Percentiles rank a stretch among this genome's conserved stretches.
Conservation (phyloP, 768 basidiomycete genomes). For the Mycena rebaudengoi region DNA sequence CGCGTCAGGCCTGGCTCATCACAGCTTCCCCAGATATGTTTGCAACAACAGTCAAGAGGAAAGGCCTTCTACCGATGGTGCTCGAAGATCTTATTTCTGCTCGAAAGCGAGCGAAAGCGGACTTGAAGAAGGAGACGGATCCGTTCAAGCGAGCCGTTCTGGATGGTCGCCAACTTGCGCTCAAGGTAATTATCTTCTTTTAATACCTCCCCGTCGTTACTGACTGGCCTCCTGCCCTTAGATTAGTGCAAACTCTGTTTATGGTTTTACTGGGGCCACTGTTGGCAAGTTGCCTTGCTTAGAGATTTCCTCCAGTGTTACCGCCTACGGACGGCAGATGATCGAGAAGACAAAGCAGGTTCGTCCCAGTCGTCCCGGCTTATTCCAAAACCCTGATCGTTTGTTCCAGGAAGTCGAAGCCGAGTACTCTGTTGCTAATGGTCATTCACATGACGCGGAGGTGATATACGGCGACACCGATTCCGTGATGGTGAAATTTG, state of each 20-base stretch:
- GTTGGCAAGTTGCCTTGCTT: conserved; percentile 97
- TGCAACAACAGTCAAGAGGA: conserved; percentile 72
- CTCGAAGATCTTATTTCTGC: conserved; percentile 94
- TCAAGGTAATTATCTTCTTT: conserved; percentile 69
- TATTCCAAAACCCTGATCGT: no score
- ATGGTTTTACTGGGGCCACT: conserved; percentile 98
- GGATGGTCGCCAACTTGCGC: conserved; percentile 95
- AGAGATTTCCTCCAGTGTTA: conserved; percentile 93
- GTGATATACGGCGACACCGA: conserved; percentile 99
- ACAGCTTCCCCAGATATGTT: conserved; percentile 74
- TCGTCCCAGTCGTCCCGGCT: conserved; percentile 22
- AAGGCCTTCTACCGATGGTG: conserved; percentile 91
- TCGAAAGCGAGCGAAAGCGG: conserved; percentile 93
- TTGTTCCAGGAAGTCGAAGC: conserved; percentile 83
- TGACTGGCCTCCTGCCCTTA: conserved; percentile 38
- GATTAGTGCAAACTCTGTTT: conserved; percentile 99
- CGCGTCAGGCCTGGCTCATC: background rate
- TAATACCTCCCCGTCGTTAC: background rate
- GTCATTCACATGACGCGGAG: conserved; percentile 85
- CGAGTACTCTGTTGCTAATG: conserved; percentile 86
- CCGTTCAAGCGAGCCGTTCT: conserved; percentile 97
- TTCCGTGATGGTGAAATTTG: conserved; percentile 98
- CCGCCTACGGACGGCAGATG: conserved; percentile 98
- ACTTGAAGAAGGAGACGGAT: conserved; percentile 96
- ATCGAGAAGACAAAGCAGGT: conserved; percentile 96